Percentiles rank a stretch among this genome's conserved stretches.
These are phyloP conservation scores for Parastagonospora nodorum DNA, from an alignment of 2,329 filamentous ascomycete species.

Conservation along the genomic window DNA sequence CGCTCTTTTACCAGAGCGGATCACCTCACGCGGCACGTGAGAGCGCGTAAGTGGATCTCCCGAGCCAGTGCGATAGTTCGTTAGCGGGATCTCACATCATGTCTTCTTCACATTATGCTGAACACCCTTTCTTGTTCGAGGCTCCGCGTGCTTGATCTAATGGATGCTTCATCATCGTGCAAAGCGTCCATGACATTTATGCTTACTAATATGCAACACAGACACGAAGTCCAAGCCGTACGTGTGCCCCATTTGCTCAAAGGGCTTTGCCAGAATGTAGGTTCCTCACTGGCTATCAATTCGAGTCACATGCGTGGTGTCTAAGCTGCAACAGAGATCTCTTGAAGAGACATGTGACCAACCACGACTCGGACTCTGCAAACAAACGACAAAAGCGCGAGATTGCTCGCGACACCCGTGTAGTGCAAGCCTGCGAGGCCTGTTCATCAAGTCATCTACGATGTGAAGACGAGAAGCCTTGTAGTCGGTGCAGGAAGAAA, in stretches of 20 bases:
- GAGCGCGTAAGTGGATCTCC: conserved; percentile 48
- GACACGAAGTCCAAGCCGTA: conserved; percentile 53
- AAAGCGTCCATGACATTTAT: neutral
- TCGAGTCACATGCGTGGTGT: neutral
- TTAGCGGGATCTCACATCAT: neutral
- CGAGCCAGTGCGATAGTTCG: neutral
- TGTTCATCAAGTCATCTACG: conserved; percentile 59
- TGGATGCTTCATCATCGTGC: neutral
- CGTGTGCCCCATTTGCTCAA: conserved; percentile 52
- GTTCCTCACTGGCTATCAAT: conserved; percentile 8
- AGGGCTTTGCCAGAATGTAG: conserved; percentile 53
- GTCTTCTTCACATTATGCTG: neutral
- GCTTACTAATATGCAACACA: conserved; percentile 17
- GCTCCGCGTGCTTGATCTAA: neutral
- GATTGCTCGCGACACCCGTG: conserved; percentile 33
- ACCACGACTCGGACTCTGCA: conserved; percentile 47
- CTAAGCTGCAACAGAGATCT: conserved; percentile 47
- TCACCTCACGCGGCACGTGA: conserved; percentile 59
- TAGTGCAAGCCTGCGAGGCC: conserved; percentile 56
- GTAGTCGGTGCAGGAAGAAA: conserved; percentile 57
- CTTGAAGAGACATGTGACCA: conserved; percentile 57
- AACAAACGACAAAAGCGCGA: conserved; percentile 33
- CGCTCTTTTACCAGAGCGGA: conserved; percentile 59
- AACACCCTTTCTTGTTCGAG: neutral
- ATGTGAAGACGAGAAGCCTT: conserved; percentile 61